Evolutionary conservation across 768 basidiomycete species (phyloP), one percentile per base, ranked within the genome.

Genomic region (Hygrocybe punicea): DNA sequence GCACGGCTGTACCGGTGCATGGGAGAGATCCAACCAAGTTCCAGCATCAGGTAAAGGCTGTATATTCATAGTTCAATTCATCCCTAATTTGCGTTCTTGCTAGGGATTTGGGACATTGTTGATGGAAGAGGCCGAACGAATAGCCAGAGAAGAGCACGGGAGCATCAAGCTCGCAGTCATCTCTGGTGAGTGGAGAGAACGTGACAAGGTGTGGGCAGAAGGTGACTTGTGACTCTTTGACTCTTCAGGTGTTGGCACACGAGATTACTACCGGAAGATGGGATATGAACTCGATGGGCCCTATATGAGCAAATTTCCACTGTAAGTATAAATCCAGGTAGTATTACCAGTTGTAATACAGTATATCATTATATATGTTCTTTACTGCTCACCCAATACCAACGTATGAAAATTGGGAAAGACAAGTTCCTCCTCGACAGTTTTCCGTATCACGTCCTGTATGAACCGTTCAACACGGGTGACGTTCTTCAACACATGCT

Each of bases 111-210:
- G 97, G 11, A 97, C 94, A 29, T 71, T 98, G 60, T 75, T 99
- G 60, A 99, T 99, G 97, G 97, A 99, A 69, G 97, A 99, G 74
- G 97, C 97, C 8, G 97, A 98, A 71, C 82, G 96, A 65, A 98
- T 99, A 77, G 94, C 97, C 23, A 78, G 88, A 62, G 96, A 98
- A 66, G 97, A 99, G 69, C 97, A 99, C 65, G 96, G 91, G 17
- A 98, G 93, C 70, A 78, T 89, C 60, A 95, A 98, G 73, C 74
- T 99, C 34, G 97, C 90, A n/a, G 96, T 99, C 58, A 99, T 99
- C 62, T 95, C 94, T 37, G 94, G 92, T 84, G 61, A 66, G 85
- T 64, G n/a, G n/a, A n/a, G n/a, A n/a, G n/a, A n/a, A n/a, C n/a
- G n/a, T n/a, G n/a, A n/a, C n/a, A n/a, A n/a, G n/a, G n/a, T n/a